Evolutionary conservation across 495 filamentous ascomycete species (phyloP).

Genomic region (Rostrohypoxylon terebratum): DNA sequence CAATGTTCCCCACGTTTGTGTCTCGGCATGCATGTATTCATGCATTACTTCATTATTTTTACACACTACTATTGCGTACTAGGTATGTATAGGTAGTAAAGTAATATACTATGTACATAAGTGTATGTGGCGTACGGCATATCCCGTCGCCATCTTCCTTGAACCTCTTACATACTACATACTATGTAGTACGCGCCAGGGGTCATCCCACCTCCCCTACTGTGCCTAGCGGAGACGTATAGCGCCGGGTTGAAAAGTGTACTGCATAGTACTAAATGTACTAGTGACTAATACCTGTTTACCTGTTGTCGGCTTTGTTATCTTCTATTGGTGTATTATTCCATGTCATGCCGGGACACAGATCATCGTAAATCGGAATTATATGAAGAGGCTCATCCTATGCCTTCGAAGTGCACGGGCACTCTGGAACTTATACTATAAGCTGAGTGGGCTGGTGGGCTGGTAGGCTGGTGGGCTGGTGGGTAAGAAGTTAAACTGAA

Average conservation of each 20-base stretch:
- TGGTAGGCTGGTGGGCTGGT: too few relatives aligned
- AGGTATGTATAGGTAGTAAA: too few relatives aligned
- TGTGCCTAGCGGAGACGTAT: background rate
- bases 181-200: too few relatives aligned
- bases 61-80: too few relatives aligned
- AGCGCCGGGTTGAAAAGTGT: background rate
- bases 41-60: background rate
- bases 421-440: background rate
- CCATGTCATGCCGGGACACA: background rate
- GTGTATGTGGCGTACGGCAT: background rate
- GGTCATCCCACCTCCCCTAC: background rate
- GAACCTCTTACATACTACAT: background rate
- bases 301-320: too few relatives aligned
- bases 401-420: background rate
- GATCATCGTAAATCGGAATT: background rate
- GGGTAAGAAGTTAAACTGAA: too few relatives aligned
- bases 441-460: too few relatives aligned
- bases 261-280: too few relatives aligned
- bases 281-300: too few relatives aligned
- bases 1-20: conserved; percentile 1
- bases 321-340: background rate
- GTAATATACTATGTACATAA: too few relatives aligned
- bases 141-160: background rate
- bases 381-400: background rate
- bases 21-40: conserved; percentile 7